These are phyloP conservation scores for Chalaropsis ovoidea DNA, from an alignment of 2,329 filamentous ascomycete species.

Conservation along the genomic window DNA sequence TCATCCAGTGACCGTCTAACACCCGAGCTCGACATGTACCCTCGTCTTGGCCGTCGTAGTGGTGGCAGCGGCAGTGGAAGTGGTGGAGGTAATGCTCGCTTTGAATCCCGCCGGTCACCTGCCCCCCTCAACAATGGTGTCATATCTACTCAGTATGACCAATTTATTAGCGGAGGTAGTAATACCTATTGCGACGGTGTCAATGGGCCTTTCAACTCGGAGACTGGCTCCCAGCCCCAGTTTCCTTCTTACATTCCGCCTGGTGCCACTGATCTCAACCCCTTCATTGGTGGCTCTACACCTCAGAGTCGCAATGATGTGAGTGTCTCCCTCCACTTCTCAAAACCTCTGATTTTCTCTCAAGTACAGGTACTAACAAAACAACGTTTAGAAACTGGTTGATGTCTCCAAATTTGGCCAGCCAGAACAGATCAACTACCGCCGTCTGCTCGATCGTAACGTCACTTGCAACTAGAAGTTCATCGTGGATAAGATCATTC, in stretches of 20 bases:
- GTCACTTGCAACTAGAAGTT: constrained; percentile 99
- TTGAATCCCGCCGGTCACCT: constrained; percentile 11
- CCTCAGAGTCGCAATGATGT: constrained; percentile 18
- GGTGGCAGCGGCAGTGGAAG: not conserved
- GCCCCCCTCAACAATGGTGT: constrained; percentile 5
- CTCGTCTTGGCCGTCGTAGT: constrained; percentile 6
- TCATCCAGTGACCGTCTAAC: constrained; percentile 6
- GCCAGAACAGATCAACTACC: constrained; percentile 90
- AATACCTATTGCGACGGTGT: not conserved
- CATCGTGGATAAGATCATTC: constrained; percentile 98
- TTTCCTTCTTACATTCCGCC: constrained; percentile 12
- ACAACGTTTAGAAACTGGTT: constrained; percentile 4
- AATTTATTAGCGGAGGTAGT: constrained; percentile 4
- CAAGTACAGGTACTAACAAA: constrained; percentile 1
- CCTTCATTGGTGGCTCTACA: constrained; percentile 1
- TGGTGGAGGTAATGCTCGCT: not conserved
- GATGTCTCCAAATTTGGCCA: constrained; percentile 17
- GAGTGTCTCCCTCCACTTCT: not conserved
- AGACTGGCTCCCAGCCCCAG: not conserved
- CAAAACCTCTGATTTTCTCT: not conserved
- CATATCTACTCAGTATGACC: constrained; percentile 7
- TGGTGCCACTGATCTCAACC: not conserved
- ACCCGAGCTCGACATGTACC: constrained; percentile 8
- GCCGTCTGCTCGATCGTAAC: constrained; percentile 85
- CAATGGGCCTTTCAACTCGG: not conserved